Percentiles rank a stretch among this genome's conserved stretches.
Conservation (phyloP, 805 yeast genomes). For the Saccharomycopsis sp. region DNA sequence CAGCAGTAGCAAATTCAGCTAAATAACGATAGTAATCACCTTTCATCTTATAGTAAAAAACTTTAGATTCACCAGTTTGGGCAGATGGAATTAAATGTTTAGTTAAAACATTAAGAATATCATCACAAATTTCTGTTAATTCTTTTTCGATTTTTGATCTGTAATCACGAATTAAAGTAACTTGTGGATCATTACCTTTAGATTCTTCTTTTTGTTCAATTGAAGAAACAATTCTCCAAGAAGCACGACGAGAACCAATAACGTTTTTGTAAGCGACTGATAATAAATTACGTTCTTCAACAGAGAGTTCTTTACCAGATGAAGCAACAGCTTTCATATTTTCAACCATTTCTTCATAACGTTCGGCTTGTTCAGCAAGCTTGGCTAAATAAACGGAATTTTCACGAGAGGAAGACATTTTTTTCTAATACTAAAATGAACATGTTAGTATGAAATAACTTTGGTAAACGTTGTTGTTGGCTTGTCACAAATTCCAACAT, state of each 20-base stretch:
- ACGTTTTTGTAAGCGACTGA: slow-evolving; percentile 98
- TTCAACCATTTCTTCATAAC: slow-evolving; percentile 99
- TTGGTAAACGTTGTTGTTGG: too few relatives aligned
- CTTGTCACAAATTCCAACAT: too few relatives aligned
- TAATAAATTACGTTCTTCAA: slow-evolving; percentile 94
- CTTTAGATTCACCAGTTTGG: slow-evolving; percentile 94
- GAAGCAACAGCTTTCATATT: slow-evolving; percentile 97
- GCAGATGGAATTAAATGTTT: slow-evolving; percentile 90
- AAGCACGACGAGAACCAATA: slow-evolving; percentile 98
- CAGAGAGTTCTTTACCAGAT: slow-evolving; percentile 88
- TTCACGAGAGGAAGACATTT: slow-evolving; percentile 84
- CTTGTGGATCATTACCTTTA: slow-evolving; percentile 90
- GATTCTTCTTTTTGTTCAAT: slow-evolving; percentile 98
- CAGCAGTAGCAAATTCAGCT: slow-evolving; percentile 92
- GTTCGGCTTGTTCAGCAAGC: slow-evolving; percentile 98
- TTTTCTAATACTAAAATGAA: slow-evolving; percentile 4
- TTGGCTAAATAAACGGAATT: slow-evolving; percentile 97
- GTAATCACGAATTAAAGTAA: slow-evolving; percentile 80
- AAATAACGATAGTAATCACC: slow-evolving; percentile 99
- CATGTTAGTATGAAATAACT: too few relatives aligned
- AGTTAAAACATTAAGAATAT: slow-evolving; percentile 78
- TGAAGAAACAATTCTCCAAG: slow-evolving; percentile 98
- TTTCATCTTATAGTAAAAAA: slow-evolving; percentile 97
- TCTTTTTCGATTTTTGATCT: slow-evolving; percentile 91
- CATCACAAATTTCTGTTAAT: slow-evolving; percentile 88